Evolutionary conservation across 208 protist species (phyloP).

Genomic region (Sergeia podlipaevii): DNA sequence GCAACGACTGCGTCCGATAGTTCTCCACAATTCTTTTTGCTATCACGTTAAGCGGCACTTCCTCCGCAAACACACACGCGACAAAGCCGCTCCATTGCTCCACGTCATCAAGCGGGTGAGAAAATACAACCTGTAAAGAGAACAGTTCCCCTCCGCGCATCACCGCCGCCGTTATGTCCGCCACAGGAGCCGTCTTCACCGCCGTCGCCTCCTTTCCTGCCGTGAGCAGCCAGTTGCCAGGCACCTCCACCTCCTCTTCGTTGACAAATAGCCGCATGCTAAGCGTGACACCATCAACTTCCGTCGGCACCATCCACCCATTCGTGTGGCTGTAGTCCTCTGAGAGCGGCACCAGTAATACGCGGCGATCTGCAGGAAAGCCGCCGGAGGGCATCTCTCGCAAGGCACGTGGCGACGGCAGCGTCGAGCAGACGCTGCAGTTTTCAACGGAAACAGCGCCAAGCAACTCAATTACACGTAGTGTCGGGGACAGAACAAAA

Average conservation of each 20-base stretch:
- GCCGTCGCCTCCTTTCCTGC: conserved; percentile 55
- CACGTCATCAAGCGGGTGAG: conserved; percentile 31
- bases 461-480: conserved; percentile 64
- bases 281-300: conserved; percentile 36
- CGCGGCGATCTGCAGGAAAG: conserved; percentile 40
- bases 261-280: conserved; percentile 76
- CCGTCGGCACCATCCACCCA: conserved; percentile 72
- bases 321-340: conserved; percentile 40
- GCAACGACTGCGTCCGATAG: conserved; percentile 15
- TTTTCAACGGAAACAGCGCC: conserved; percentile 71
- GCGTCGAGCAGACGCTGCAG: conserved; percentile 32
- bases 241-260: conserved; percentile 25
- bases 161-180: conserved; percentile 45
- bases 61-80: conserved; percentile 65
- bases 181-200: conserved; percentile 46
- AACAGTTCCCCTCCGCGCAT: conserved; percentile 29
- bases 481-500: conserved; percentile 68
- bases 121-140: conserved; percentile 49
- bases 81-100: conserved; percentile 70
- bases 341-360: conserved; percentile 68
- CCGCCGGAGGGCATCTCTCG: conserved; percentile 32
- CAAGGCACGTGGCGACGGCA: conserved; percentile 44
- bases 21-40: conserved; percentile 32
- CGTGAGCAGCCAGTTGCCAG: conserved; percentile 49
- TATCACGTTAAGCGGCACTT: conserved; percentile 25